These are phyloP conservation scores for Thermoascus crustaceus DNA, from an alignment of 2,329 filamentous ascomycete species.

Conservation along the genomic window DNA sequence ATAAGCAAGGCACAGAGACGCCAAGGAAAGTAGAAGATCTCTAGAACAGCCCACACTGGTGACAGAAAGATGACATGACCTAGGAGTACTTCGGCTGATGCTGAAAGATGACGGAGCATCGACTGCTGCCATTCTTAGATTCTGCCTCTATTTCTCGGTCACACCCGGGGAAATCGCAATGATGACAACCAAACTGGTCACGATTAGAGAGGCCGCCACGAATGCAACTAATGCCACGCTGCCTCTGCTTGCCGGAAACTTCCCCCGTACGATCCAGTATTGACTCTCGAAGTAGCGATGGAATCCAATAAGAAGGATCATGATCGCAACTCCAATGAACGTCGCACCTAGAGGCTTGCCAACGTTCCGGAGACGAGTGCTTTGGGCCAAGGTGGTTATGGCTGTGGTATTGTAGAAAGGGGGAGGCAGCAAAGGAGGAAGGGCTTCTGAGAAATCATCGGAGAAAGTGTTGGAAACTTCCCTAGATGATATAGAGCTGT, in stretches of 20 bases:
- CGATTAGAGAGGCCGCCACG: slow-evolving; percentile 49
- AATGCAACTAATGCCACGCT: slow-evolving; percentile 52
- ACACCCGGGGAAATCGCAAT: slow-evolving; percentile 44
- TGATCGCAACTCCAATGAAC: slow-evolving; percentile 53
- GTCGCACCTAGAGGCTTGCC: slow-evolving; percentile 58
- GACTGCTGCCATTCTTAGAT: too few relatives aligned
- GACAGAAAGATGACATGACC: too few relatives aligned
- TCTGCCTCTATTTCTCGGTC: neutral
- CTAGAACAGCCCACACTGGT: too few relatives aligned
- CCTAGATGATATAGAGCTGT: slow-evolving; percentile 34
- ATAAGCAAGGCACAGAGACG: too few relatives aligned
- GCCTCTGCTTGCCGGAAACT: slow-evolving; percentile 56
- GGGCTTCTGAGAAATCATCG: slow-evolving; percentile 14
- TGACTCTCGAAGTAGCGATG: slow-evolving; percentile 60
- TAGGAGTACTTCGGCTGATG: too few relatives aligned
- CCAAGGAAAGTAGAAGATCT: too few relatives aligned
- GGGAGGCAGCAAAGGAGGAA: slow-evolving; percentile 15
- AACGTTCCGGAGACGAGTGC: slow-evolving; percentile 38
- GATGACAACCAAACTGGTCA: slow-evolving; percentile 53
- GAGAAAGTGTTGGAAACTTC: slow-evolving; percentile 10
- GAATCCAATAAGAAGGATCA: slow-evolving; percentile 55
- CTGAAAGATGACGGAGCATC: too few relatives aligned
- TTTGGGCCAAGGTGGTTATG: slow-evolving; percentile 11
- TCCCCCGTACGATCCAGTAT: slow-evolving; percentile 58
- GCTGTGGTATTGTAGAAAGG: slow-evolving; percentile 11